Conservation (phyloP, 768 basidiomycete species). For the Podaxis pistillaris region DNA sequence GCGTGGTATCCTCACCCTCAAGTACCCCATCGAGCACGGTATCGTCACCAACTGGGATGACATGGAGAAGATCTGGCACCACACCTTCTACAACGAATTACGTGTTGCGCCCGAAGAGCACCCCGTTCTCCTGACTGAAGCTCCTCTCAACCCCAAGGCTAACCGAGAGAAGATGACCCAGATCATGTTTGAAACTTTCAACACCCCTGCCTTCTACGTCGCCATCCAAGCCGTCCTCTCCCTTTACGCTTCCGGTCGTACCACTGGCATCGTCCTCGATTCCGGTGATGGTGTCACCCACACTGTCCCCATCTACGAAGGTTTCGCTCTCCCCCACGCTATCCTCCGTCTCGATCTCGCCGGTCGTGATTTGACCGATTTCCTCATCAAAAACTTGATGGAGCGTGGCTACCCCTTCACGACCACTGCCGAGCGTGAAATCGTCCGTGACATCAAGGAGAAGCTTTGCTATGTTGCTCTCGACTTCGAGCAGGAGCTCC, state of each 20-base stretch:
- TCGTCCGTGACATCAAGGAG: conserved; percentile 97
- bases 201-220: conserved; percentile 90
- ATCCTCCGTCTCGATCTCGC: conserved; percentile 91
- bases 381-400: conserved; percentile 78
- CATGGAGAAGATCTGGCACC: conserved; percentile 99
- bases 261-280: conserved; percentile 92
- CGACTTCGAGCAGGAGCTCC: conserved; percentile 92
- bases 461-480: conserved; percentile 95
- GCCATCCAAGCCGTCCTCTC: conserved; percentile 90
- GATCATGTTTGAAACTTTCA: conserved; percentile 97
- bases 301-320: conserved; percentile 97
- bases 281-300: conserved; percentile 96
- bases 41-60: conserved; percentile 99
- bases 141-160: conserved; percentile 89
- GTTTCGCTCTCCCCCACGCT: conserved; percentile 88
- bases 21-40: conserved; percentile 93
- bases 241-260: conserved; percentile 92
- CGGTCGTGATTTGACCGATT: conserved; percentile 88
- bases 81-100: conserved; percentile 95
- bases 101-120: conserved; percentile 93
- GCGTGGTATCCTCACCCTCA: conserved; percentile 88
- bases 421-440: conserved; percentile 90
- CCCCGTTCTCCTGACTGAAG: conserved; percentile 89
- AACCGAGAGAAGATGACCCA: conserved; percentile 95
- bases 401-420: conserved; percentile 95